Conservation (phyloP, 2,329 filamentous ascomycete genomes). For the Blastomyces emzantsi region DNA sequence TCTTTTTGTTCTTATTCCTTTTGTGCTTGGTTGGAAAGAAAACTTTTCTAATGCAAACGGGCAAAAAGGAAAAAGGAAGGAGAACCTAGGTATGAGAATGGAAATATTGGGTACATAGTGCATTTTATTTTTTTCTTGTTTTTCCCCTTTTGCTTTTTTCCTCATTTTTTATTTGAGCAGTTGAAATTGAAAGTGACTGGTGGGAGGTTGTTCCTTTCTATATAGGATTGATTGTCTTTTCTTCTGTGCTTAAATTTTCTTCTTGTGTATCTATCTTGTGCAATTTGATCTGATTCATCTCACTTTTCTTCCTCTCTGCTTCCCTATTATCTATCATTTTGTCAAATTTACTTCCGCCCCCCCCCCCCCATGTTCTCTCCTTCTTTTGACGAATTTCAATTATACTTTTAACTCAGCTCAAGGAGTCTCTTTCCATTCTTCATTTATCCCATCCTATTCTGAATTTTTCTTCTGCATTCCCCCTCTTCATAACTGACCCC, state of each 20-base stretch:
- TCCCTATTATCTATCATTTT: neutral
- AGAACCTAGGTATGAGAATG: neutral
- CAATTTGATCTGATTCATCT: no score
- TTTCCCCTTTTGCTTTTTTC: neutral
- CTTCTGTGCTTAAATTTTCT: neutral
- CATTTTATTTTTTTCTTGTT: neutral
- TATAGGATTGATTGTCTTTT: neutral
- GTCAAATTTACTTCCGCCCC: neutral
- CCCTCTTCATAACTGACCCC: neutral
- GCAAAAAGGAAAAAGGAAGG: neutral
- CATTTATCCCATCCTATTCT: neutral
- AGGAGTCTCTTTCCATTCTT: neutral
- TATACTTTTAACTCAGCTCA: neutral
- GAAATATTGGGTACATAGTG: neutral
- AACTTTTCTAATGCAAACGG: neutral
- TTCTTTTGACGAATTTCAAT: neutral
- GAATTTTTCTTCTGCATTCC: neutral
- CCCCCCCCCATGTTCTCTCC: neutral
- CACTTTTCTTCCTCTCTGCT: no score
- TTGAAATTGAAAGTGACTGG: neutral
- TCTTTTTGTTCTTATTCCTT: no score
- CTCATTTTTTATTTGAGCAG: neutral
- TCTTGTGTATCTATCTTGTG: neutral
- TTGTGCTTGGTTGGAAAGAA: neutral
- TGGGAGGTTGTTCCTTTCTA: neutral